Base-by-base conservation (phyloP, 495 filamentous ascomycete species). In the Oleoguttula mirabilis region DNA sequence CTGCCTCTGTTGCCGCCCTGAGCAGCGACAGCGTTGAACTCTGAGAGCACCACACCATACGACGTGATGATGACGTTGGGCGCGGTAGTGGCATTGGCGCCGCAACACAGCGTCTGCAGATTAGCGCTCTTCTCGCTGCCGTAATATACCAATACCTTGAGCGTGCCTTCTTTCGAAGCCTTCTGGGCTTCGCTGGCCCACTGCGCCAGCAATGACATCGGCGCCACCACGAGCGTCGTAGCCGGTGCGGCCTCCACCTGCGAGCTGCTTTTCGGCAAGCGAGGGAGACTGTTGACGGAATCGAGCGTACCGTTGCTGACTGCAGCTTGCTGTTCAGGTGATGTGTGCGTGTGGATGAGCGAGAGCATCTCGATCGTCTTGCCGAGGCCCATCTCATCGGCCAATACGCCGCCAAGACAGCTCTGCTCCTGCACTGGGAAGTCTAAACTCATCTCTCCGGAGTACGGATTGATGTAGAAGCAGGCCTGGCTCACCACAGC, bases 311-410 rank as follows among this genome's bases (percentile, higher is more conserved):
- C 21, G 23, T n/a, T 31, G 11, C 33, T 21, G 21, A 45, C 45
- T 5, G 39, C 49, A 20, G 49, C 49, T 28, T 48, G 23, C 30
- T 52, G 49, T 21, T 48, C 44, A 1, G 49, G 49, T 25, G 83
- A 83, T 49, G 70, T 75, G 60, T 95, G 79, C 0, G 84, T 74
- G 59, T 98, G 90, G 25, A 98, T 74, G 28, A 98, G 66, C 62
- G 83, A 86, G 17, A 98, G 71, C 88, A 95, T 96, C 58, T 98
- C 88, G 41, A 98, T 95, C 0, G 88, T 94, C 60, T 98, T 95
- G 10, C 90, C 88, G 11, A 95, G 65, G 17, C 78, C 80, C 69
- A 71, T 72, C 57, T 73, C 63, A 57, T 98, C 90, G 21, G 90
- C 90, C 36, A 98, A 66, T 35, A 98, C 83, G 3, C 90, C 90